Evolutionary conservation across 1,284 basidiomycete genomes (phyloP), one percentile per base, ranked within the genome.

Genomic region (Cryptococcus hybrid): DNA sequence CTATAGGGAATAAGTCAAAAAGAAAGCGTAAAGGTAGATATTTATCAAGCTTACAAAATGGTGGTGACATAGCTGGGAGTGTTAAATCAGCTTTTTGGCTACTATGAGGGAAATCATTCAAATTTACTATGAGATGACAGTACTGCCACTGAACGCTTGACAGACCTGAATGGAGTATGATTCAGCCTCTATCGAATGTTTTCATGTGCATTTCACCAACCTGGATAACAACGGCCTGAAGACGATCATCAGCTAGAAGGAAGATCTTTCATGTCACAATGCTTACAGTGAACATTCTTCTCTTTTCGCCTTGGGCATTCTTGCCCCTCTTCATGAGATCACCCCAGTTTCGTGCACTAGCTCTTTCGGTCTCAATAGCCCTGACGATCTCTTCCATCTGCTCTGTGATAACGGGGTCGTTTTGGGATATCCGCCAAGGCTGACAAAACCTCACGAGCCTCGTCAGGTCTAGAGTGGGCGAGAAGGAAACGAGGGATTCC

Each of bases 241-340:
- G 13, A 36, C 9, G 7, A 6, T 49, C 12, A 49, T 24, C 47
- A 49, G 9, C 24, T 3, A 11, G 24, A 30, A 30, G 4, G 15
- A n/a, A 7, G 9, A 44, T 35, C 34, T 7, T 12, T 35, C 13
- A 38, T 39, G 18, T 39, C 24, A 38, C 7, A 43, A n/a, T 15
- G 54, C 60, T 53, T 36, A 59, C 62, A 36, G 63, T 64, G 11
- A 59, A 49, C 63, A 64, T 64, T 40, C 60, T 48, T 47, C 60
- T 46, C 45, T 62, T 62, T 51, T 59, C 60, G 4, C 63, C 54
- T 37, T 59, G 54, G 11, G 48, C 58, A 57, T 62, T 55, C 7
- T 50, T 24, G 12, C 36, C 47, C 18, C 52, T 51, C 30, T 46
- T 58, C 48, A 62, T 62, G 50, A 64, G 42, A 42, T 64, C 63